Evolutionary conservation across 176 grass and related monocot species (phyloP).

Genomic region (Triticum urartu): DNA sequence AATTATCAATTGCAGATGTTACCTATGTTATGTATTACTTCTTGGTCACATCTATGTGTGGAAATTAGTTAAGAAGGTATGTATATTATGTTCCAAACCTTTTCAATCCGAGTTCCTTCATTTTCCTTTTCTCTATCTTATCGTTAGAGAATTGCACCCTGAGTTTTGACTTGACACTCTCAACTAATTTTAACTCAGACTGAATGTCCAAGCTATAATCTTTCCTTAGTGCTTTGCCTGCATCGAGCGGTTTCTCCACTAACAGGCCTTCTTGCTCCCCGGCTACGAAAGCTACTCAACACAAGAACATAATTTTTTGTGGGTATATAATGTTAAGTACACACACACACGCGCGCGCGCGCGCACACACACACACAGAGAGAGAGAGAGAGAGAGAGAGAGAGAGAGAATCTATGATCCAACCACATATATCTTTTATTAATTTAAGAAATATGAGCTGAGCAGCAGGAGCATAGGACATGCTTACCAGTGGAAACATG

Average conservation of each 20-base stretch:
- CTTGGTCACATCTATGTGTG: not conserved
- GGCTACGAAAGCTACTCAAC: conserved; percentile 42
- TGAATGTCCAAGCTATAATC: conserved; percentile 42
- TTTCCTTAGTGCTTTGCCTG: conserved; percentile 26
- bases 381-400: too few species aligned
- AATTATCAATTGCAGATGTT: not conserved
- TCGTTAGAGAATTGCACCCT: not conserved
- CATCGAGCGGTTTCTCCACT: conserved; percentile 44
- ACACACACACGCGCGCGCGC: too few species aligned
- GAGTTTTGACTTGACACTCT: conserved; percentile 33
- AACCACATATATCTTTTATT: too few species aligned
- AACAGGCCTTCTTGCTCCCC: conserved; percentile 47
- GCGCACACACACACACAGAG: too few species aligned
- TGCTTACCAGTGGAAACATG: conserved; percentile 60
- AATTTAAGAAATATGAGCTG: not conserved
- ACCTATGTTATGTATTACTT: not conserved
- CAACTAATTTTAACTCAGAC: conserved; percentile 44
- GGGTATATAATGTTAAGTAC: not conserved
- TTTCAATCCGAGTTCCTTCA: too few species aligned
- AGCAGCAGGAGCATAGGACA: too few species aligned
- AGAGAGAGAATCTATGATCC: too few species aligned
- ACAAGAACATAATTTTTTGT: not conserved
- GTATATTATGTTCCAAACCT: too few species aligned
- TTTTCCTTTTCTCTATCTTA: too few species aligned
- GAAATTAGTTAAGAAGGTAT: too few species aligned